A percentile compares a stretch with the other conserved stretches of the same genome.
phyloP scores from a whole-genome alignment of 345 rosid genomes.

The Eucalyptus leucophloia region DNA sequence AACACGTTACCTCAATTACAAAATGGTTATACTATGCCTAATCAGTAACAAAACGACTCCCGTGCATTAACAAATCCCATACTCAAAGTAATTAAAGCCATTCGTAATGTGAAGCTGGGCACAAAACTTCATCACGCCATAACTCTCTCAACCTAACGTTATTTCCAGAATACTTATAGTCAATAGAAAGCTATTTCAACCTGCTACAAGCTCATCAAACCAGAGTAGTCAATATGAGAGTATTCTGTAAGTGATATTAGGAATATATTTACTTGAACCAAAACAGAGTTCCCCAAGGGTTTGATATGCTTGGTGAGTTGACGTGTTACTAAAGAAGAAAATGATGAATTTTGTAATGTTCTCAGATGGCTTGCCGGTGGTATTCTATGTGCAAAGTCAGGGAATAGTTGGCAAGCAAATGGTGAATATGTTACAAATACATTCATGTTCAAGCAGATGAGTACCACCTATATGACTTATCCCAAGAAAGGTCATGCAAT shows the following conservation, averaged over 20 bases:
- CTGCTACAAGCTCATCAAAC: not conserved
- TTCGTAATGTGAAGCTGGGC: too few relatives aligned
- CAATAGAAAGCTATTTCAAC: too few relatives aligned
- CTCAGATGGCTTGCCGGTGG: not conserved
- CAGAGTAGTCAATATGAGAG: not conserved
- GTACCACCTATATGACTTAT: not conserved
- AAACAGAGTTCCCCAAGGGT: not conserved
- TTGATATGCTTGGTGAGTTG: not conserved
- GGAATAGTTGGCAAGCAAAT: too few relatives aligned
- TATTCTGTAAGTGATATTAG: rapidly evolving
- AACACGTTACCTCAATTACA: too few relatives aligned
- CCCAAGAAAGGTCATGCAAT: not conserved
- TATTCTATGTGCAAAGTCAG: not conserved
- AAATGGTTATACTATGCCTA: too few relatives aligned
- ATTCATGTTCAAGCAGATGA: not conserved
- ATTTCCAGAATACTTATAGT: too few relatives aligned
- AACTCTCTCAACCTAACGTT: too few relatives aligned
- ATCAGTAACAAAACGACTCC: rapidly evolving
- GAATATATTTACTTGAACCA: not conserved
- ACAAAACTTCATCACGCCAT: too few relatives aligned
- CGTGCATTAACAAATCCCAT: too few relatives aligned
- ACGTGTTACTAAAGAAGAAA: not conserved
- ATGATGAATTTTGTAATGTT: not conserved
- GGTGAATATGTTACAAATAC: not conserved
- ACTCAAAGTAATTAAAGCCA: too few relatives aligned